phyloP scores from a whole-genome alignment of 2,329 filamentous ascomycete genomes.

The Raffaelea deltoideospora region DNA sequence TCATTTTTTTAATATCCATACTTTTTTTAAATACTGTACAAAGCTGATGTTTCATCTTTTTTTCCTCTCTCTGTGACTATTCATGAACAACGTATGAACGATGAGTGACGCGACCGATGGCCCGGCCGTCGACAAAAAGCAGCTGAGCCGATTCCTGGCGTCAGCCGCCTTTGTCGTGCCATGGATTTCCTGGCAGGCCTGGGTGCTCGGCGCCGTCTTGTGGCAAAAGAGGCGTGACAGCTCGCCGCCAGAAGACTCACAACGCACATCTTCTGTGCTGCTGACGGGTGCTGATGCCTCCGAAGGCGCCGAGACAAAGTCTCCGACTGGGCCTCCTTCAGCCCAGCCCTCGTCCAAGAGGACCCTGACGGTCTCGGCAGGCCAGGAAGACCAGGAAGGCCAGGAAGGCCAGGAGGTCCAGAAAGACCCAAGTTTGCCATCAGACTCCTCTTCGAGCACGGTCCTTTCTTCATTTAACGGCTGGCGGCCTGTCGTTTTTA shows the following conservation, averaged over 20 bases:
- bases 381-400: no score
- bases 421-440: no score
- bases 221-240: conserved; percentile 7
- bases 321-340: no score
- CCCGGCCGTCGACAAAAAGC: conserved; percentile 1
- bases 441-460: no score
- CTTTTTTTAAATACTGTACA: no score
- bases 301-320: no score
- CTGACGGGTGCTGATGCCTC: no score
- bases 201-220: conserved; percentile 8
- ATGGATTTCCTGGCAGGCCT: conserved; percentile 8
- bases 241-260: conserved; percentile 1
- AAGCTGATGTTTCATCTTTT: neutral
- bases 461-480: neutral
- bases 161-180: conserved; percentile 10
- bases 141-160: conserved; percentile 7
- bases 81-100: neutral
- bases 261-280: no score
- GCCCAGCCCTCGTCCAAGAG: no score
- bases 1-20: neutral
- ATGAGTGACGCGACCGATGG: conserved; percentile 1
- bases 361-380: neutral
- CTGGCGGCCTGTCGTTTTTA: conserved; percentile 6
- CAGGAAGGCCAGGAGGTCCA: no score
- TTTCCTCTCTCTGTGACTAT: neutral